These are phyloP conservation scores for Cercophora samala DNA, from an alignment of 495 filamentous ascomycete genomes.

Conservation along the genomic window DNA sequence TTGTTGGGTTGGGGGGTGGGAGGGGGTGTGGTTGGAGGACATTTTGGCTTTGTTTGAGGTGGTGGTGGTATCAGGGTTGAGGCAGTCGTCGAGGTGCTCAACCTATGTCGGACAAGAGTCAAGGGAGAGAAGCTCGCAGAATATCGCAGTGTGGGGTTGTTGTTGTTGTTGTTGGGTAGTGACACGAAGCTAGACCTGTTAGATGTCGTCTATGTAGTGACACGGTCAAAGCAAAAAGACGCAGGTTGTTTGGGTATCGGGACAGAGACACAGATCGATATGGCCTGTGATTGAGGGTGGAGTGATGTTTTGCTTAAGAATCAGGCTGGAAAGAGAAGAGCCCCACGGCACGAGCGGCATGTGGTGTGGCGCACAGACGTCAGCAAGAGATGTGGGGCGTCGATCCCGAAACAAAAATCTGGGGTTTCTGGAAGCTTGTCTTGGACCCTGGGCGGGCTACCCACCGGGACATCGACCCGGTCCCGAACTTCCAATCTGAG, in stretches of 20 bases:
- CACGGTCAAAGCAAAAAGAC: neutral
- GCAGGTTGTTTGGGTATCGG: neutral
- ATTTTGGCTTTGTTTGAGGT: conserved; percentile 15
- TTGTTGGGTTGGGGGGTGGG: conserved; percentile 5
- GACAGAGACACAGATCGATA: neutral
- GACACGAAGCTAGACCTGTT: neutral
- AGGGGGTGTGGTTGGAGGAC: conserved; percentile 18
- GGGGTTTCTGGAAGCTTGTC: conserved; percentile 8
- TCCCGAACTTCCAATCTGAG: neutral
- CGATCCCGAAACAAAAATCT: conserved; percentile 8
- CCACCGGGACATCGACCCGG: neutral
- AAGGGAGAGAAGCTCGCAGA: neutral
- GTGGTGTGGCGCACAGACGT: neutral
- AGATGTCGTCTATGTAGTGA: neutral
- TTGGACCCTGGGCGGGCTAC: neutral
- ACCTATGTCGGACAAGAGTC: neutral
- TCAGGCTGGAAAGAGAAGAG: neutral
- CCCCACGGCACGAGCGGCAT: neutral
- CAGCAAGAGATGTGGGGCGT: conserved; percentile 3
- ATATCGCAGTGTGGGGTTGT: neutral
- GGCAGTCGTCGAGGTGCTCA: conserved; percentile 3
- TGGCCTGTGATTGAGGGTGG: neutral
- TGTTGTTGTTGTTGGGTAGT: neutral
- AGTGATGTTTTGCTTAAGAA: neutral
- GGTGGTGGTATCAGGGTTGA: neutral